Evolutionary conservation across 805 yeast genomes (phyloP), one percentile per base, ranked within the genome.

Genomic region (Teunomyces panamensis): DNA sequence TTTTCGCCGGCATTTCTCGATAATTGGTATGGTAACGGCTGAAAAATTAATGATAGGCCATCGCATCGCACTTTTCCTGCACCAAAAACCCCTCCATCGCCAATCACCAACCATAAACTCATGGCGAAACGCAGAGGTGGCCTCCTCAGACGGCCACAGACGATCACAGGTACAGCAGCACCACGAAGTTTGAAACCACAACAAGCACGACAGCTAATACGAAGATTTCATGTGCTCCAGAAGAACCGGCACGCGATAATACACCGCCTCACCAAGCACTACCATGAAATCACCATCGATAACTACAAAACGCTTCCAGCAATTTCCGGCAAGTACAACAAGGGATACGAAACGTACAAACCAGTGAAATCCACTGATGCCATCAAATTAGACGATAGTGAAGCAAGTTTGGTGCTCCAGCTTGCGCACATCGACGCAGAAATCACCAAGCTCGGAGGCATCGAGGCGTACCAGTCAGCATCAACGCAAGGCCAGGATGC

Each of bases 401-500:
- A 46, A 8, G 32, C 32, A 2, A 54, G 63, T 7, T 49, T 68
- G 11, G 57, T 66, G 2, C 43, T 44, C 1, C 56, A 61, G 4
- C 63, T 86, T 9, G 85, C 80, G 0, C 73, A 72, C 44, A 79
- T 90, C 5, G 85, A 83, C 51, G 75, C 71, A 2, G 90, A 87
- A 58, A 75, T 86, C 3, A 70, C 70, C 7, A 74, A 69, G 36
- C 71, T 83, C 37, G 97, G 97, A 0, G 97, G 97, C 0, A 63
- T 92, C 1, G 76, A 81, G 43, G 79, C 80, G 9, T 92, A 92
- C 62, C 99, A 92, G 59, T 65, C 75, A 16, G 98, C 98, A 0
- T 88, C 96, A 1, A 78, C 86, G 1, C 80, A 82, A 44, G 99
- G 99, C 0, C 99, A 92, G 58, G 79, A 81, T 49, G 62, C 65